A percentile compares a stretch with the other conserved stretches of the same genome.
phyloP scores from a whole-genome alignment of 176 grass and related monocot genomes.

The Oryza australiensis region DNA sequence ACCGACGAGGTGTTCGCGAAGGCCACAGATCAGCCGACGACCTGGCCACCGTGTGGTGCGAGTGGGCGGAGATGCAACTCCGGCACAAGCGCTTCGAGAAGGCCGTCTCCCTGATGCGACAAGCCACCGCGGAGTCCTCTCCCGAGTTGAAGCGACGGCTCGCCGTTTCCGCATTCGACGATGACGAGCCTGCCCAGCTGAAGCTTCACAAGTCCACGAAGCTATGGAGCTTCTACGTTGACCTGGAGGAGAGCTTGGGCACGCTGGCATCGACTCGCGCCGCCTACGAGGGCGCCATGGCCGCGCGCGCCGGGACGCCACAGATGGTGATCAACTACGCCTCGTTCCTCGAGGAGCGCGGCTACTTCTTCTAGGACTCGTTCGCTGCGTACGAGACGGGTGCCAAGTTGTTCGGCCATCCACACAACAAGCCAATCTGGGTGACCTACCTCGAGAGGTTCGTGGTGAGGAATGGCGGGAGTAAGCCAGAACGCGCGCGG shows the following conservation, averaged over 20 bases:
- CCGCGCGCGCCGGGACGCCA: conserved; percentile 51
- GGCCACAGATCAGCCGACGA: conserved; percentile 69
- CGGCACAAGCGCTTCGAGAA: conserved; percentile 60
- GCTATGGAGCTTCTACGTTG: conserved; percentile 85
- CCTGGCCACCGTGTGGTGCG: conserved; percentile 75
- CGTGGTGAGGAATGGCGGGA: conserved; percentile 58
- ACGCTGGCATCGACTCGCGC: conserved; percentile 51
- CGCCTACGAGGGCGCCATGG: too few species aligned
- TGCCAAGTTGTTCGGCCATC: conserved; percentile 82
- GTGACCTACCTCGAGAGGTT: conserved; percentile 76
- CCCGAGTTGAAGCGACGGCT: conserved; percentile 72
- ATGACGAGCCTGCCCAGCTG: conserved; percentile 66
- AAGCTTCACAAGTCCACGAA: conserved; percentile 76
- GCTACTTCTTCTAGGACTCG: conserved; percentile 79
- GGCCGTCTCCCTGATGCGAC: conserved; percentile 69
- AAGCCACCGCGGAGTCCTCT: conserved; percentile 71
- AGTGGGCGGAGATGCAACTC: conserved; percentile 82
- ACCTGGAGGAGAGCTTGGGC: conserved; percentile 77
- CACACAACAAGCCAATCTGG: conserved; percentile 78
- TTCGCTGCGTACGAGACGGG: conserved; percentile 83
- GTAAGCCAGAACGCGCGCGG: conserved; percentile 71
- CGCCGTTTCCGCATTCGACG: conserved; percentile 72
- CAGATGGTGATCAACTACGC: conserved; percentile 88
- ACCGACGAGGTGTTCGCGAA: conserved; percentile 68
- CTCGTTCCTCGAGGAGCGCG: conserved; percentile 73